A percentile compares a stretch with the other conserved stretches of the same genome.
phyloP scores from a whole-genome alignment of 2,329 filamentous ascomycete species.

The Paramyrothecium sp. region DNA sequence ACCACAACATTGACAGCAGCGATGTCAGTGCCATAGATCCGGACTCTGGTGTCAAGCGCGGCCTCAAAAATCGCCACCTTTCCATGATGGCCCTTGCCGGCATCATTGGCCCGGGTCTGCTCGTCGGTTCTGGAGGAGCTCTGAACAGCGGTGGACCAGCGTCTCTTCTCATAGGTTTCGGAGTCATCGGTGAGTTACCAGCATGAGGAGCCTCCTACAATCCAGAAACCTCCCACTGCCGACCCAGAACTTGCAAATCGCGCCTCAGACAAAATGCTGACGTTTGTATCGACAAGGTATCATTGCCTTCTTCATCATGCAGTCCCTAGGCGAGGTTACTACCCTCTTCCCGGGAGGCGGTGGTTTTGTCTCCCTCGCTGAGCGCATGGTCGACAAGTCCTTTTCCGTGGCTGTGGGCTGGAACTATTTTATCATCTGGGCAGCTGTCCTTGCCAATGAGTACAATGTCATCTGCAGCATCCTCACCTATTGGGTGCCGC shows the following conservation, averaged over 20 bases:
- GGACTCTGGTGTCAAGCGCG: conserved; percentile 65
- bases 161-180: conserved; percentile 71
- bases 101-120: conserved; percentile 67
- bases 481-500: conserved; percentile 63
- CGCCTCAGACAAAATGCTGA: conserved; percentile 11
- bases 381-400: conserved; percentile 69
- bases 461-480: conserved; percentile 69
- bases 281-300: conserved; percentile 34
- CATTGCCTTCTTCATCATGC: conserved; percentile 67
- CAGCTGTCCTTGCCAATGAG: conserved; percentile 65
- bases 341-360: conserved; percentile 71
- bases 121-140: conserved; percentile 70
- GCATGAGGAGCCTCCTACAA: too few relatives aligned
- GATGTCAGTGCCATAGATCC: conserved; percentile 51
- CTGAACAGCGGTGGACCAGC: conserved; percentile 69
- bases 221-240: background rate
- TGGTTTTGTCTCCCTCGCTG: conserved; percentile 68
- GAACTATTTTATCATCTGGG: conserved; percentile 72
- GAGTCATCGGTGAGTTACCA: conserved; percentile 52
- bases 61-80: conserved; percentile 66
- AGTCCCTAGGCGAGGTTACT: conserved; percentile 72
- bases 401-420: conserved; percentile 68
- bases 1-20: conserved; percentile 23
- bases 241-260: background rate
- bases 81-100: conserved; percentile 64